Evolutionary conservation across 2,329 filamentous ascomycete species (phyloP).

Genomic region (Pseudocercospora vitis): DNA sequence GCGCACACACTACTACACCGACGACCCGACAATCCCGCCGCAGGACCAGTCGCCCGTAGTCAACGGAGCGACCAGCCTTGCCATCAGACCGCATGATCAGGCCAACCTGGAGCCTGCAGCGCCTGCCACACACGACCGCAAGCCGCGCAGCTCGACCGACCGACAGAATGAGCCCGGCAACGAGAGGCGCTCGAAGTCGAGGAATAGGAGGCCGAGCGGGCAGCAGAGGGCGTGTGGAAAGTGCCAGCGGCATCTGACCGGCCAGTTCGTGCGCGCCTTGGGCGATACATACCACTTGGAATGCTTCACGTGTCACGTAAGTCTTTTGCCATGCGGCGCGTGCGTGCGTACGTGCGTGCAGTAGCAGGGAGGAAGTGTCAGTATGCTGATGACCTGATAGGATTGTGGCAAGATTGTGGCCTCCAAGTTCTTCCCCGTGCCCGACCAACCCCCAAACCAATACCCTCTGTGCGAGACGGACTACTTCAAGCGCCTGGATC

Average conservation of each 20-base stretch:
- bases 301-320: conserved; percentile 94
- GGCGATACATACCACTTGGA: conserved; percentile 95
- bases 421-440: conserved; percentile 97
- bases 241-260: conserved; percentile 81
- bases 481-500: conserved; percentile 88
- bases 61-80: conserved; percentile 23
- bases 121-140: conserved; percentile 17
- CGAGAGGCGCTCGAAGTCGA: conserved; percentile 30
- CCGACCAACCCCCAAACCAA: conserved; percentile 83
- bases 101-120: conserved; percentile 4
- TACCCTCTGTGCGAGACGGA: conserved; percentile 97
- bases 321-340: conserved; percentile 39
- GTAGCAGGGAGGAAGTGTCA: no score
- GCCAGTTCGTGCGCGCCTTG: conserved; percentile 92
- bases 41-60: conserved; percentile 17
- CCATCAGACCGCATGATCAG: conserved; percentile 22
- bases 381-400: conserved; percentile 52
- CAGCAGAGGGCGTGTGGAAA: conserved; percentile 65
- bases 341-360: background rate
- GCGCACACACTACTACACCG: conserved; percentile 27
- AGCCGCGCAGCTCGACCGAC: conserved; percentile 19
- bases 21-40: conserved; percentile 17
- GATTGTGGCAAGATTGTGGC: conserved; percentile 97
- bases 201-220: conserved; percentile 34
- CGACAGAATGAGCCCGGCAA: conserved; percentile 25